Base-by-base conservation (phyloP, 1,284 basidiomycete species). In the Fistulinella cinereoalba region DNA sequence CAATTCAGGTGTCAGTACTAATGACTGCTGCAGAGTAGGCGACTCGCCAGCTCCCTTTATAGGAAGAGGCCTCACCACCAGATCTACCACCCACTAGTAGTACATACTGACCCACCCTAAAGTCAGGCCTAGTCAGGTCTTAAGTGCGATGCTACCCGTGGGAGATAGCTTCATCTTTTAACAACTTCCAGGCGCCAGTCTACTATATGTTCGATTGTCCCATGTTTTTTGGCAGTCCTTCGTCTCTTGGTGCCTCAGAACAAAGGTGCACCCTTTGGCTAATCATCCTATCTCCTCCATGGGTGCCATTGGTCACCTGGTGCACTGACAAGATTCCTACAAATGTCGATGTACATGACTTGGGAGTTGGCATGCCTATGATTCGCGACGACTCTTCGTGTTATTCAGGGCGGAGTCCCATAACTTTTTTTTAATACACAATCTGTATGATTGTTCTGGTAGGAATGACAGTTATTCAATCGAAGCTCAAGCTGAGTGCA, bases 221-320 rank as follows among this genome's bases (percentile, higher is more conserved):
- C 32, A 50, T 31, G 48, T 49, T 27, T 28, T 37, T 47, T 58
- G 64, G 59, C 72, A 72, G 66, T 73, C 73, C 64, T 75, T 73
- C 76, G 80, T 79, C 76, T 63, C 62, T 55, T 56, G 67, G 62
- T 60, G 75, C 78, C 80, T 82, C 68, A 83, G 77, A 84, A 47
- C 22, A 54, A 71, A 51, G 71, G 64, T 77, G 60, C 77, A 74
- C 75, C 76, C 76, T 80, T 81, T 80, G 81, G 81, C 81, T 67
- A 74, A 66, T 58, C 73, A 69, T 76, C 71, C 74, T 69, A 64
- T 56, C 51, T 57, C 51, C 39, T 52, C 52, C 56, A 60, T 77
- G 75, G 74, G 69, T 71, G 69, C 47, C 51, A 51, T 69, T 72
- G 71, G 81, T 83, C 81, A 83, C 81, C 80, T 79, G 72, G 78